phyloP scores from a whole-genome alignment of 2,329 filamentous ascomycete genomes.

The Saccharata proteae region DNA sequence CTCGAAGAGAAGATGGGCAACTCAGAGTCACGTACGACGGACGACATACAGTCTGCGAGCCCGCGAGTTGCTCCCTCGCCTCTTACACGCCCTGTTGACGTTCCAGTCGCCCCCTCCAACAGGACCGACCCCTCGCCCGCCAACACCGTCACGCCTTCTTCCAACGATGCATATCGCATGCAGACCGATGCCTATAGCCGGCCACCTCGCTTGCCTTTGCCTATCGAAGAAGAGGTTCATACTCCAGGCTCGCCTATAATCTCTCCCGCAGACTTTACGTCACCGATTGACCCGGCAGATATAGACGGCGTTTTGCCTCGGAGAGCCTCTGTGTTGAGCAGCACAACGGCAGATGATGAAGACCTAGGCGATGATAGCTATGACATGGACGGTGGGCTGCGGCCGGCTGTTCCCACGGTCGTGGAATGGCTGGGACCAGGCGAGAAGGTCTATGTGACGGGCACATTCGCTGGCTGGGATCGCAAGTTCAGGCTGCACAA shows the following conservation, averaged over 20 bases:
- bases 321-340: constrained; percentile 44
- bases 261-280: constrained; percentile 50
- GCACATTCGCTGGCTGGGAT: constrained; percentile 95
- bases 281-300: constrained; percentile 33
- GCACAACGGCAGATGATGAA: constrained; percentile 55
- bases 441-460: constrained; percentile 90
- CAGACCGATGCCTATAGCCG: constrained; percentile 37
- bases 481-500: constrained; percentile 78
- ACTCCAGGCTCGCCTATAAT: constrained; percentile 85
- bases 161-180: constrained; percentile 22
- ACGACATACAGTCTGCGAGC: constrained; percentile 4
- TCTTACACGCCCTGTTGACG: constrained; percentile 26
- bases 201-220: constrained; percentile 82
- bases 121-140: constrained; percentile 12
- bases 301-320: constrained; percentile 41
- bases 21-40: constrained; percentile 25
- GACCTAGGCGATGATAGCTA: constrained; percentile 54
- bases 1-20: constrained; percentile 26
- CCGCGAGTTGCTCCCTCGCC: constrained; percentile 14
- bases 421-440: constrained; percentile 78
- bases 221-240: constrained; percentile 84
- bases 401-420: constrained; percentile 67
- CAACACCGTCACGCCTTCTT: constrained; percentile 17
- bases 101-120: constrained; percentile 17
- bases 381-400: constrained; percentile 52